phyloP scores from a whole-genome alignment of 2,329 filamentous ascomycete species.

The Proliferodiscus dingleyae region DNA sequence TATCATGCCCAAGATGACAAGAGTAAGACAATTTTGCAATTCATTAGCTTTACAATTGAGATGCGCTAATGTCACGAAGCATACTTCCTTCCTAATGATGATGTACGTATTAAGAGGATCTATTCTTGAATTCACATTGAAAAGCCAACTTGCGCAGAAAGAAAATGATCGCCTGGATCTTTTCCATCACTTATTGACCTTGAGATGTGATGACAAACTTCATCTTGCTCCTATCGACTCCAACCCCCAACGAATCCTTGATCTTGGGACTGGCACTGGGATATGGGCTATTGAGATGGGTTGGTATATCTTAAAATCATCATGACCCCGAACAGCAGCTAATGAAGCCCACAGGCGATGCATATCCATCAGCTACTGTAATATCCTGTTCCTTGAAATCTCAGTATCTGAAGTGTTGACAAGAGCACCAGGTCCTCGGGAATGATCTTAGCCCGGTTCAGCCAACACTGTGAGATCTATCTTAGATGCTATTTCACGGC shows the following conservation, averaged over 20 bases:
- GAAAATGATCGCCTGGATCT: conserved; percentile 23
- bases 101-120: conserved; percentile 4
- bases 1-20: conserved; percentile 42
- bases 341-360: conserved; percentile 7
- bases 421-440: conserved; percentile 35
- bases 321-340: neutral
- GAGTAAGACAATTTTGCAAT: neutral
- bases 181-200: conserved; percentile 20
- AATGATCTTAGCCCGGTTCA: conserved; percentile 65
- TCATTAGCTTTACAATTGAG: neutral
- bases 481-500: neutral
- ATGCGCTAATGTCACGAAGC: conserved; percentile 13
- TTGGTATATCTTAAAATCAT: conserved; percentile 34
- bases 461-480: conserved; percentile 34
- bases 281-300: conserved; percentile 58
- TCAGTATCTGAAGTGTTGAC: neutral
- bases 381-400: neutral
- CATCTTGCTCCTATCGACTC: conserved; percentile 22
- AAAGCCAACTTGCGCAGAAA: conserved; percentile 6
- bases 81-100: conserved; percentile 22
- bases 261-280: conserved; percentile 50
- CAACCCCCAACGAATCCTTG: conserved; percentile 30
- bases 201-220: conserved; percentile 19
- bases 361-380: conserved; percentile 12
- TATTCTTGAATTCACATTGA: too few species aligned